Conservation (phyloP, 2,329 filamentous ascomycete species). For the Calonectria ilicicola region DNA sequence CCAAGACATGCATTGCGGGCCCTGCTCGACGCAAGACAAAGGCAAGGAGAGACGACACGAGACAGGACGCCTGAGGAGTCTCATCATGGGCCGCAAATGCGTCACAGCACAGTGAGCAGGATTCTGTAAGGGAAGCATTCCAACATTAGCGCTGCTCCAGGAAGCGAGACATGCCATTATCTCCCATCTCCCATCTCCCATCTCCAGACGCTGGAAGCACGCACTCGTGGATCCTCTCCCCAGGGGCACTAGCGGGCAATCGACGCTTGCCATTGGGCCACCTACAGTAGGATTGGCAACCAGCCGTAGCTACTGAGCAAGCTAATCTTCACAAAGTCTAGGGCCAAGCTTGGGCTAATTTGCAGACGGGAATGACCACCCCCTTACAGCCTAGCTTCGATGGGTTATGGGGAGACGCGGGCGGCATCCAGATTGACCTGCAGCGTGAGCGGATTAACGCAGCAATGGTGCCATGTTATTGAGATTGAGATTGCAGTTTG, state of each 20-base stretch:
- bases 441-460: constrained; percentile 4
- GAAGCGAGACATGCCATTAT: constrained; percentile 13
- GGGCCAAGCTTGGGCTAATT: constrained; percentile 21
- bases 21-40: not conserved
- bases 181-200: no score
- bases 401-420: constrained; percentile 32
- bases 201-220: constrained; percentile 11
- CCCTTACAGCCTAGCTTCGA: constrained; percentile 15
- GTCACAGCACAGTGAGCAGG: constrained; percentile 9
- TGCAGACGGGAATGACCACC: constrained; percentile 22
- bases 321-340: constrained; percentile 14
- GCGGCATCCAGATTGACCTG: constrained; percentile 34
- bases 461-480: constrained; percentile 13
- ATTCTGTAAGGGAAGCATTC: constrained; percentile 13
- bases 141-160: constrained; percentile 15
- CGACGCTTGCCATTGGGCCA: not conserved
- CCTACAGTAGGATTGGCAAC: not conserved
- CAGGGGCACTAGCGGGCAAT: not conserved
- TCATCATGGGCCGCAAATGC: constrained; percentile 13
- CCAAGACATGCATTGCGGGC: constrained; percentile 10
- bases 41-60: constrained; percentile 5
- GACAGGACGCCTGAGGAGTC: not conserved
- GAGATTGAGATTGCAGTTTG: not conserved
- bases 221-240: not conserved
- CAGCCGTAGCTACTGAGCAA: not conserved